Conservation (phyloP, 192 early-diverging fungal species). For the Backusella morwellensis region DNA sequence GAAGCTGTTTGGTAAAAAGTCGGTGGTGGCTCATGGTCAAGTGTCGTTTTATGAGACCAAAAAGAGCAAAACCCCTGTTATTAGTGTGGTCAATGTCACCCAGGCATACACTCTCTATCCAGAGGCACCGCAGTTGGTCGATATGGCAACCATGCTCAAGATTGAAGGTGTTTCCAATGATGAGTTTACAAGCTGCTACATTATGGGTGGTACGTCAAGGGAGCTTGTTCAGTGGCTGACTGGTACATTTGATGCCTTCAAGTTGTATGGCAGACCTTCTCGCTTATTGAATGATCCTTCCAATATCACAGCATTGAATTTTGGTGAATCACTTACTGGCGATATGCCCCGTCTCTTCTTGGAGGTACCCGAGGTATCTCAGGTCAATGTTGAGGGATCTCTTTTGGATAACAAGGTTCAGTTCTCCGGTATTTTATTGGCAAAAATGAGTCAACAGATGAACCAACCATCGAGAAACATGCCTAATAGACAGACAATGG, state of each 20-base stretch:
- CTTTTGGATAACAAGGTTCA: constrained; percentile 10
- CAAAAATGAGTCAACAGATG: constrained; percentile 3
- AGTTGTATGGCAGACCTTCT: constrained; percentile 44
- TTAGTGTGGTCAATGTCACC: constrained; percentile 51
- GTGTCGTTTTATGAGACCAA: constrained; percentile 49
- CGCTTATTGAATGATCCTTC: constrained; percentile 29
- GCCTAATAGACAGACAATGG: constrained; percentile 3
- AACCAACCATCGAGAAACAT: not conserved
- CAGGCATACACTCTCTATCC: constrained; percentile 59
- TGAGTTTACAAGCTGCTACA: constrained; percentile 3
- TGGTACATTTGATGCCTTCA: constrained; percentile 42
- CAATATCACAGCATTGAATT: constrained; percentile 24
- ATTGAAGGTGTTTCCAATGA: constrained; percentile 35
- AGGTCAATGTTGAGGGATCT: not conserved
- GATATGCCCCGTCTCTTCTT: constrained; percentile 28
- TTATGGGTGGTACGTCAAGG: constrained; percentile 30
- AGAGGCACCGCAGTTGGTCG: constrained; percentile 38
- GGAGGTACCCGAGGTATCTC: constrained; percentile 20
- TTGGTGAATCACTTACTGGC: constrained; percentile 16
- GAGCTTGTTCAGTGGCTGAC: constrained; percentile 44
- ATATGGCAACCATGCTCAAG: constrained; percentile 35
- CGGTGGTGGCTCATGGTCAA: constrained; percentile 43
- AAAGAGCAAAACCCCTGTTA: constrained; percentile 48
- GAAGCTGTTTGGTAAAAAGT: constrained; percentile 43
- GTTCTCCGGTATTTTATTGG: not conserved